A percentile compares a stretch with the other conserved stretches of the same genome.
Conservation (phyloP, 441 rosid species). For the Gossypium trilobum region DNA sequence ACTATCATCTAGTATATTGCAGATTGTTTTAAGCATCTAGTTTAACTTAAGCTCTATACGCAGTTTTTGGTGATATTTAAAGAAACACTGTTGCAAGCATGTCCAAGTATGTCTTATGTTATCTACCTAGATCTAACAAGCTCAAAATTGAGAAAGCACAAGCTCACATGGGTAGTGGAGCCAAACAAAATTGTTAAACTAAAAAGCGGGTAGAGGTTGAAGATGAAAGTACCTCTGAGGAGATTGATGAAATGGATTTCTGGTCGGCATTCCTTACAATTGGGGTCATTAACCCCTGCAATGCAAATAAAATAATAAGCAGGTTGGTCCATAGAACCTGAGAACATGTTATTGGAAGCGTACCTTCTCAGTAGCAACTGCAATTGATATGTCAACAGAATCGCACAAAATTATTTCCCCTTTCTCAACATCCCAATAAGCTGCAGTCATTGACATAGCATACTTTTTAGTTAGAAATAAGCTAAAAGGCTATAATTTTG, state of each 20-base stretch:
- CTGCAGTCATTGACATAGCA: slow-evolving; percentile 36
- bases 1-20: neutral
- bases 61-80: neutral
- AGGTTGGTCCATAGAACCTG: neutral
- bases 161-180: neutral
- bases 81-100: neutral
- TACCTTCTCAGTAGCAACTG: slow-evolving; percentile 98
- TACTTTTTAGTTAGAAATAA: slow-evolving; percentile 16
- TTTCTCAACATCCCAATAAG: slow-evolving; percentile 72
- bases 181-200: neutral
- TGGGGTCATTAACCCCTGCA: slow-evolving; percentile 95
- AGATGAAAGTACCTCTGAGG: slow-evolving; percentile 52
- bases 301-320: slow-evolving; percentile 24
- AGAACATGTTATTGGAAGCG: slow-evolving; percentile 14
- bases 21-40: neutral
- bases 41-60: neutral
- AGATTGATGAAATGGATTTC: slow-evolving; percentile 78
- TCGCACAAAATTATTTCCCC: slow-evolving; percentile 58
- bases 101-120: neutral
- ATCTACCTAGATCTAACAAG: neutral
- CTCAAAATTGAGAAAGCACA: neutral
- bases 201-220: slow-evolving; percentile 1
- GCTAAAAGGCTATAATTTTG: neutral
- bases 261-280: slow-evolving; percentile 86
- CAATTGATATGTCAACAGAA: slow-evolving; percentile 82